Percentiles rank a stretch among this genome's conserved stretches.
Conservation (phyloP, 2,329 filamentous ascomycete species). For the Cladosporium sphaerospermum region DNA sequence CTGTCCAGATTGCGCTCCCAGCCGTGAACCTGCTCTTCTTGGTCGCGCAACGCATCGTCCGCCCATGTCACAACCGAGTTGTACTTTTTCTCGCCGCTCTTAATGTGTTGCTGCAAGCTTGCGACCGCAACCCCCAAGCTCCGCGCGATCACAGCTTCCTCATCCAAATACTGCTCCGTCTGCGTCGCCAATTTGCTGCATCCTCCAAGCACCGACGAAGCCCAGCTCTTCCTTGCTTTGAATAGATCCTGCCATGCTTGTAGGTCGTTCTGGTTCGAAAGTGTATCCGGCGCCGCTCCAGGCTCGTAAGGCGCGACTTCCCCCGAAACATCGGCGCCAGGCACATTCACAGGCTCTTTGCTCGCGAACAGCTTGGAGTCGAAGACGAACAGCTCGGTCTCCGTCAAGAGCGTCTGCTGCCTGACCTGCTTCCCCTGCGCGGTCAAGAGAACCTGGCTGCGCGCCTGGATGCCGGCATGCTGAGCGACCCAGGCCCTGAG, state of each 20-base stretch:
- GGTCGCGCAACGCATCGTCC: slow-evolving; percentile 60
- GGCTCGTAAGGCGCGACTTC: slow-evolving; percentile 45
- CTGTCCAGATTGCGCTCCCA: slow-evolving; percentile 66
- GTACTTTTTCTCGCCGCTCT: slow-evolving; percentile 64
- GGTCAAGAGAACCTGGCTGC: slow-evolving; percentile 83
- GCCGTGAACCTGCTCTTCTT: slow-evolving; percentile 54
- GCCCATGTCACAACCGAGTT: slow-evolving; percentile 66
- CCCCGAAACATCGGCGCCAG: slow-evolving; percentile 50
- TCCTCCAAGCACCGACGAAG: slow-evolving; percentile 61
- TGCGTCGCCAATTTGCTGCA: slow-evolving; percentile 60
- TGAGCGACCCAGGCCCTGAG: slow-evolving; percentile 75
- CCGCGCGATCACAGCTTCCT: slow-evolving; percentile 70
- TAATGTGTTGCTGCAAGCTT: slow-evolving; percentile 73
- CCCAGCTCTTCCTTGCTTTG: slow-evolving; percentile 74
- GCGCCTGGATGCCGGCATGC: slow-evolving; percentile 64
- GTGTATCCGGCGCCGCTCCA: slow-evolving; percentile 65
- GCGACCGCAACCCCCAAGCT: slow-evolving; percentile 79
- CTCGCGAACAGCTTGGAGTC: slow-evolving; percentile 52
- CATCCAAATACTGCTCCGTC: slow-evolving; percentile 60
- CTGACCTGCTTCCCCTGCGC: slow-evolving; percentile 78
- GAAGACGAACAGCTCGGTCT: slow-evolving; percentile 90
- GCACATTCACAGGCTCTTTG: slow-evolving; percentile 16
- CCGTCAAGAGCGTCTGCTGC: slow-evolving; percentile 68
- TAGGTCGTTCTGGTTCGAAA: slow-evolving; percentile 71
- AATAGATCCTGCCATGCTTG: slow-evolving; percentile 86